Percentiles rank a stretch among this genome's conserved stretches.
Evolutionary conservation across 306 rosid genomes (phyloP).

Genomic region (Cicer judaicum): DNA sequence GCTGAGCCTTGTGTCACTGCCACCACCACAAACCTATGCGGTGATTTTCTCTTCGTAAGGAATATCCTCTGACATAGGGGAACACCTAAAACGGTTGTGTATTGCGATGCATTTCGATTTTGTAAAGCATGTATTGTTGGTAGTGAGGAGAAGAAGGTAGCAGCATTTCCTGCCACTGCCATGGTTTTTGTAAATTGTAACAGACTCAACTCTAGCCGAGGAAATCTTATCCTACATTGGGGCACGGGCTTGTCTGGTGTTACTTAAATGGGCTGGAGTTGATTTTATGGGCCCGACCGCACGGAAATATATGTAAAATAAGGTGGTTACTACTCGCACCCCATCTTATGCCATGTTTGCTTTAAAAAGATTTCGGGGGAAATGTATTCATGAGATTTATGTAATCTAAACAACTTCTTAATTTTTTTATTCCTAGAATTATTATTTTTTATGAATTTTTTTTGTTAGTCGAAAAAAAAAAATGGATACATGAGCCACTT

Average conservation of each 20-base stretch:
- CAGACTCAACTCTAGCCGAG: neutral
- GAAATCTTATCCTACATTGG: constrained; percentile 32
- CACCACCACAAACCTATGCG: constrained; percentile 44
- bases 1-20: constrained; percentile 80
- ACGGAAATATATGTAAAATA: too few relatives aligned
- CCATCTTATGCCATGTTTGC: too few relatives aligned
- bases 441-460: too few relatives aligned
- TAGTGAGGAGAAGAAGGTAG: constrained; percentile 1
- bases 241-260: neutral
- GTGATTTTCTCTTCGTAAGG: neutral
- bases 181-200: constrained; percentile 14
- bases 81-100: neutral
- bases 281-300: neutral
- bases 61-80: neutral
- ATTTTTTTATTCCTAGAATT: too few relatives aligned
- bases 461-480: too few relatives aligned
- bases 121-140: neutral
- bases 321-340: too few relatives aligned
- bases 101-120: constrained; percentile 23
- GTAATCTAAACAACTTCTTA: too few relatives aligned
- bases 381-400: too few relatives aligned
- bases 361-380: too few relatives aligned
- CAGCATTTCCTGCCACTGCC: constrained; percentile 23
- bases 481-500: too few relatives aligned
- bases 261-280: neutral